Evolutionary conservation across 1,139 yeast genomes (phyloP).

Genomic region (Zygoascus sp.): DNA sequence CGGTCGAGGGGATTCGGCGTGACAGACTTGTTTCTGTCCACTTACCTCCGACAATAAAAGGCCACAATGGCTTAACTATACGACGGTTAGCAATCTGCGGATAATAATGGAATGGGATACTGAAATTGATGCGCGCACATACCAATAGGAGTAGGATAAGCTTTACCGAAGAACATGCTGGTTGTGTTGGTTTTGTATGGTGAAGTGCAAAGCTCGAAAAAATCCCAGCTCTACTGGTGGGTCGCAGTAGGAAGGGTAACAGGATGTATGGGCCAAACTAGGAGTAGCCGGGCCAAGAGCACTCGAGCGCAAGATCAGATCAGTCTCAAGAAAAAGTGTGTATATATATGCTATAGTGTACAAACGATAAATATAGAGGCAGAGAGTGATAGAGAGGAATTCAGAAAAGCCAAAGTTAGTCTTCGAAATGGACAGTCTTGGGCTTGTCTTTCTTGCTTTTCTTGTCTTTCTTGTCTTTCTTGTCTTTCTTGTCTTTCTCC

Average conservation of each 20-base stretch:
- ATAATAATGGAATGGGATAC: neutral
- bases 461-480: constrained; percentile 35
- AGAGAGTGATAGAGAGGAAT: neutral
- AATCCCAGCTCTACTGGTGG: neutral
- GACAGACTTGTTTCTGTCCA: constrained; percentile 15
- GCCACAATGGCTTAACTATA: constrained; percentile 59
- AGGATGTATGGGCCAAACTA: no score
- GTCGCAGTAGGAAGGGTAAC: neutral
- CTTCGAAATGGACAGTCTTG: constrained; percentile 4
- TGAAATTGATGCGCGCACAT: constrained; percentile 14
- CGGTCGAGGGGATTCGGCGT: no score
- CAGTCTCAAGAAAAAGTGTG: no score
- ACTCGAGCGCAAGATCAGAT: no score
- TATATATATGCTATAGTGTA: no score
- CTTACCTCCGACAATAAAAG: constrained; percentile 59
- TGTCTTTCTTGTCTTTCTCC: constrained; percentile 33
- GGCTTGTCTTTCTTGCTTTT: constrained; percentile 11
- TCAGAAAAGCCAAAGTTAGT: neutral
- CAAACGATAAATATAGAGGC: neutral
- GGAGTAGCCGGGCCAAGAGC: no score
- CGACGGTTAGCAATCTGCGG: neutral
- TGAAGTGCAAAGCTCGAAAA: constrained; percentile 3
- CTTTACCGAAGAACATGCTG: constrained; percentile 13
- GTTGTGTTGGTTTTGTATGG: constrained; percentile 1
- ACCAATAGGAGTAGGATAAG: constrained; percentile 45